Conservation (phyloP, 1,139 yeast species). For the Yamadazyma epiphylla region DNA sequence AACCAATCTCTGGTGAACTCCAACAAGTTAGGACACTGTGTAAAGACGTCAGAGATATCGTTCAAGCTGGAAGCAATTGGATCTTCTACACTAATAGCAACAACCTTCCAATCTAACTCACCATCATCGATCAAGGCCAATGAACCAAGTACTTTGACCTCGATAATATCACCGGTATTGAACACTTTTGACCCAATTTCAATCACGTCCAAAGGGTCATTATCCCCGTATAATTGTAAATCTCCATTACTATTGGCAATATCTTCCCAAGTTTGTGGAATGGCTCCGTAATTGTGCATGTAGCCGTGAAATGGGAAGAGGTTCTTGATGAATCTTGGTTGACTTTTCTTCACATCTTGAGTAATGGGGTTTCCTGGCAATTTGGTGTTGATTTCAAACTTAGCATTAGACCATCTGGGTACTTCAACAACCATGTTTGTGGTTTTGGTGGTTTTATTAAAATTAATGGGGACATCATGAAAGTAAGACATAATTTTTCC, state of each 20-base stretch:
- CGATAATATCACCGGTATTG: slow-evolving; percentile 71
- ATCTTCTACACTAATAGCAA: slow-evolving; percentile 72
- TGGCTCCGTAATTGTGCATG: slow-evolving; percentile 89
- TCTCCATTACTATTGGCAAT: slow-evolving; percentile 63
- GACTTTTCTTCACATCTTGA: slow-evolving; percentile 83
- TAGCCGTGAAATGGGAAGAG: slow-evolving; percentile 90
- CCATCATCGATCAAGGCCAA: slow-evolving; percentile 90
- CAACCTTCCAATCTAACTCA: slow-evolving; percentile 90
- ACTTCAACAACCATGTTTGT: slow-evolving; percentile 87
- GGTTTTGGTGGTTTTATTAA: slow-evolving; percentile 60
- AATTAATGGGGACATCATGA: slow-evolving; percentile 72
- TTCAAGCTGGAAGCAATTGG: slow-evolving; percentile 69
- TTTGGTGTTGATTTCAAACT: slow-evolving; percentile 75
- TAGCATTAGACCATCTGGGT: slow-evolving; percentile 90
- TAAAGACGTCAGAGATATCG: slow-evolving; percentile 74
- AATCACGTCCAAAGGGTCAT: slow-evolving; percentile 88
- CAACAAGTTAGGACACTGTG: slow-evolving; percentile 74
- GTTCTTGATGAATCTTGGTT: slow-evolving; percentile 79
- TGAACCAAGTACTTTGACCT: slow-evolving; percentile 81
- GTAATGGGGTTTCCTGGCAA: slow-evolving; percentile 71
- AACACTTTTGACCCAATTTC: slow-evolving; percentile 78
- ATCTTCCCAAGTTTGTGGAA: slow-evolving; percentile 96
- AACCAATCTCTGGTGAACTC: slow-evolving; percentile 89
- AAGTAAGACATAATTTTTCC: slow-evolving; percentile 71
- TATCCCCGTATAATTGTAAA: slow-evolving; percentile 75